Base-by-base conservation (phyloP, 1,284 basidiomycete species). In the Trichosporon sp. region DNA sequence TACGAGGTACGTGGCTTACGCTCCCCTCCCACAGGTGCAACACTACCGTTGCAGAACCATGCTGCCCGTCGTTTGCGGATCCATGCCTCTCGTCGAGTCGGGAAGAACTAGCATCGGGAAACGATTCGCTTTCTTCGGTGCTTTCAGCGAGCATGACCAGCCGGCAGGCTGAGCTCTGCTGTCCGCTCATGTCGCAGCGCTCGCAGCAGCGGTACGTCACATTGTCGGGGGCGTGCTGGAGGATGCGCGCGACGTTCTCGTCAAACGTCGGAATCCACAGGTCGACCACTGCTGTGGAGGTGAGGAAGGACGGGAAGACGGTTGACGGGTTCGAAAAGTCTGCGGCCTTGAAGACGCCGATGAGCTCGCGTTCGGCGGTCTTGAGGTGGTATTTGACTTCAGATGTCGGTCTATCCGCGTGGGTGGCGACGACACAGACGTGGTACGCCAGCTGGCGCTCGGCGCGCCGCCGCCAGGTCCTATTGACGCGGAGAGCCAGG, bases 401-500 rank as follows among this genome's bases (percentile, higher is more conserved):
- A 25, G 12, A 25, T 23, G 12, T 1, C 2, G 7, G 27, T 27
- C 18, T 27, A 15, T 29, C 21, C 12, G 6, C 7, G 25, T 51
- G 5, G 11, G 27, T 31, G 12, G 7, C 27, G 25, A 15, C n/a
- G 15, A 56, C 3, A 11, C 27, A 29, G 25, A 56, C 11, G 15
- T 56, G 53, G 21, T 56, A 31, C 27, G 53, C 53, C 53, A 56
- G 11, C 13, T 56, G 25, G 25, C 13, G 25, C 21, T 56, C 53
- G 12, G 53, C 53, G 3, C 53, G 53, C 5, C 13, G 15, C 15
- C 27, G 9, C 53, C 53, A 56, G 25, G 12, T 3, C 11, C 27
- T 56, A 27, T 56, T 31, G 27, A 56, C 53, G 25, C 68, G 63
- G 23, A 72, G 64, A 0, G 58, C 31, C 2, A 72, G 64, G 11